Evolutionary conservation across 78 protist species (phyloP), one percentile per base, ranked within the genome.

Genomic region (Neovahlkampfia damariscottae): DNA sequence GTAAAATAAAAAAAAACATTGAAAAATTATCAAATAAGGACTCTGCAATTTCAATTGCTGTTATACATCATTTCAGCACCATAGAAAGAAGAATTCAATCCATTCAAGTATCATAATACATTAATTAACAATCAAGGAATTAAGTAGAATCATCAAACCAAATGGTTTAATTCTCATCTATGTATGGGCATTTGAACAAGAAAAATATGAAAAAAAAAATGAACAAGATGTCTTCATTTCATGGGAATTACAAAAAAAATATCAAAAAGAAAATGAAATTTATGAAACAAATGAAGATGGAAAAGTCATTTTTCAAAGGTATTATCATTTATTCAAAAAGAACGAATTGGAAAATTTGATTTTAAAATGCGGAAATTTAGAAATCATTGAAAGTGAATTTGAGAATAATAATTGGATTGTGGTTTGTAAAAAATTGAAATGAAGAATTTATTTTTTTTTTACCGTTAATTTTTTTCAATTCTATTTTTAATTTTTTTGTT

Each of bases 141-240:
- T 84, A 0, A 10, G 77, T 5, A 75, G 88, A 74, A 79, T 71
- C 7, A 39, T 78, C 41, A 84, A 84, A 79, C 40, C 71, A 5
- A 74, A 41, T 74, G 82, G 80, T 1, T 30, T 39, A 0, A 32
- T 84, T 27, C 58, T 84, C 40, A 78, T 78, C 0, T 77, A 81
- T 1, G 72, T 82, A 38, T 84, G 88, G 88, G 83, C 88, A 28
- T 79, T 35, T 29, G 74, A 82, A 27, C 88, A 84, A 80, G 73
- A 84, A 84, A 74, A 79, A 82, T 74, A 73, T 37, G 81, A 82
- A 7, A 77, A 84, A 38, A 59, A 30, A 29, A 79, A 69, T 0
- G 3, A 67, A n/a, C 83, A 78, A 71, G 88, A 84, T 79, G 88
- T 84, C 29, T 77, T 84, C 79, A 82, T 84, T 67, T 82, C 88